Evolutionary conservation across 2,329 filamentous ascomycete species (phyloP).

Genomic region (Rutstroemia sp.): DNA sequence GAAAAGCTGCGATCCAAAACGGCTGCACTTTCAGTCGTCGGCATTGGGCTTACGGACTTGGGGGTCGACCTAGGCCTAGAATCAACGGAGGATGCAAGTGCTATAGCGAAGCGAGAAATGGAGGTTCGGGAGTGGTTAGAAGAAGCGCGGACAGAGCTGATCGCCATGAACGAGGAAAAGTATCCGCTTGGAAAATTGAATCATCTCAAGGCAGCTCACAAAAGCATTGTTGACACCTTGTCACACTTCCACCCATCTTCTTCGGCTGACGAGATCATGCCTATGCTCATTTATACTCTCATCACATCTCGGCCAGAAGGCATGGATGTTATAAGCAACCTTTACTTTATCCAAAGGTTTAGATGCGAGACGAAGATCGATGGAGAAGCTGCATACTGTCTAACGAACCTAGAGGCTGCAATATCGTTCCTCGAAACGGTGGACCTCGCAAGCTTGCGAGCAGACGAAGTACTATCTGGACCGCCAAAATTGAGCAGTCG

Average conservation of each 20-base stretch:
- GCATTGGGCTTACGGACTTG: slow-evolving; percentile 80
- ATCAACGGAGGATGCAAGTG: slow-evolving; percentile 46
- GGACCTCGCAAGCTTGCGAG: slow-evolving; percentile 79
- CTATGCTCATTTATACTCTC: slow-evolving; percentile 91
- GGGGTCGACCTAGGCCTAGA: slow-evolving; percentile 64
- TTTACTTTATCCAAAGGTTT: slow-evolving; percentile 92
- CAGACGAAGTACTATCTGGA: slow-evolving; percentile 66
- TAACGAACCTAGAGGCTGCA: slow-evolving; percentile 92
- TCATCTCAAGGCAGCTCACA: slow-evolving; percentile 80
- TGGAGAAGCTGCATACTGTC: slow-evolving; percentile 89
- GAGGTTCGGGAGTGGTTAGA: slow-evolving; percentile 69
- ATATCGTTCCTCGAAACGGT: slow-evolving; percentile 94
- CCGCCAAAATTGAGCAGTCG: slow-evolving; percentile 49
- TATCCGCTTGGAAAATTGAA: slow-evolving; percentile 89
- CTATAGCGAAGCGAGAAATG: slow-evolving; percentile 50
- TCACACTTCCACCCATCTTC: slow-evolving; percentile 66
- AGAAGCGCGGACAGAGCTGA: slow-evolving; percentile 62
- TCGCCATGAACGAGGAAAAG: slow-evolving; percentile 76
- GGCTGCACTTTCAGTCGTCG: slow-evolving; percentile 81
- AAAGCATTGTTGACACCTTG: slow-evolving; percentile 85
- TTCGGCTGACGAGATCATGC: slow-evolving; percentile 94
- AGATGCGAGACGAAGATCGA: slow-evolving; percentile 79
- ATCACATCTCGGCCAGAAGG: slow-evolving; percentile 83
- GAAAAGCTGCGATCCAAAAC: slow-evolving; percentile 93
- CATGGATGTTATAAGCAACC: slow-evolving; percentile 85